phyloP scores from a whole-genome alignment of 371 early-diverging fungal species.

The Enterospora canceri region DNA sequence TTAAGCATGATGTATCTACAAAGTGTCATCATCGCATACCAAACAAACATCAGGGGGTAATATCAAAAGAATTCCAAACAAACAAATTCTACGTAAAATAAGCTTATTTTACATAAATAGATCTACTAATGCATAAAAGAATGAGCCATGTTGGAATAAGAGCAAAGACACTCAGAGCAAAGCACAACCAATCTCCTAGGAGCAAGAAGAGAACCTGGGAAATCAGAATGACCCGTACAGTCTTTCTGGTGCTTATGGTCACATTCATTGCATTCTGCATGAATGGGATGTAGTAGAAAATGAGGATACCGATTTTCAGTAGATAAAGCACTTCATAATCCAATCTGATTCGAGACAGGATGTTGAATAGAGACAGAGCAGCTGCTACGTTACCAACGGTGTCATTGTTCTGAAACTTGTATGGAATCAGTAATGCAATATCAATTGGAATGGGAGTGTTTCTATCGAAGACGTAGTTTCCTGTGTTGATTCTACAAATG shows the following conservation, averaged over 20 bases:
- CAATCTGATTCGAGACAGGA: slow-evolving; percentile 26
- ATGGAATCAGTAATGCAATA: slow-evolving; percentile 25
- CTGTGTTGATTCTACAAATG: slow-evolving; percentile 5
- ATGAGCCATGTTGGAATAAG: background rate
- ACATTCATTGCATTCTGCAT: too few species aligned
- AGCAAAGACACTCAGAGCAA: background rate
- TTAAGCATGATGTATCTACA: slow-evolving; percentile 20
- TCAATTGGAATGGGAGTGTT: slow-evolving; percentile 20
- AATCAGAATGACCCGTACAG: too few species aligned
- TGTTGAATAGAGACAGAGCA: slow-evolving; percentile 18
- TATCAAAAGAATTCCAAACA: background rate
- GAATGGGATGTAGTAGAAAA: background rate
- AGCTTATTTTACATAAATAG: background rate
- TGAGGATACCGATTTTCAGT: slow-evolving; percentile 4
- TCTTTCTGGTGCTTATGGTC: too few species aligned
- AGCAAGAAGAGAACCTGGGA: too few species aligned
- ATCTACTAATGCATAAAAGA: background rate
- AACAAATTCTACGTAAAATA: background rate
- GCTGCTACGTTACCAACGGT: slow-evolving; percentile 12
- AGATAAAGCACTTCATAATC: slow-evolving; percentile 3
- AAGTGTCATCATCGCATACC: background rate
- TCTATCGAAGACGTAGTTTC: slow-evolving; percentile 1
- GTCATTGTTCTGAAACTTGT: slow-evolving; percentile 7
- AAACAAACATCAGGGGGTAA: background rate
- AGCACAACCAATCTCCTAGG: too few species aligned